Evolutionary conservation across 2,329 filamentous ascomycete species (phyloP), one percentile per base, ranked within the genome.

Genomic region (Bipolaris sorokiniana): DNA sequence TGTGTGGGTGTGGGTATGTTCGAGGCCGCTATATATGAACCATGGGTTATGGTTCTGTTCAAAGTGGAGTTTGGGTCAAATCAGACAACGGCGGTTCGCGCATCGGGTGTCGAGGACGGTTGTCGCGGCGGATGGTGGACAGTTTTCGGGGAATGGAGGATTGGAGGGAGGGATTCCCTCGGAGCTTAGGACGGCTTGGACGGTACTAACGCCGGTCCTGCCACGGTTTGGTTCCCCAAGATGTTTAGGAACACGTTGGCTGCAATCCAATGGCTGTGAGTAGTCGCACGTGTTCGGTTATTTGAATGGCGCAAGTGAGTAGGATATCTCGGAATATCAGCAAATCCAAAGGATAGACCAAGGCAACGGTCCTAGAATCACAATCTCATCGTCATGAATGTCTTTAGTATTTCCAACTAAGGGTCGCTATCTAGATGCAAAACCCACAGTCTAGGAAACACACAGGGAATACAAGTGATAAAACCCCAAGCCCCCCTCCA

Each of bases 141-240:
- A 7, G 7, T 44, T 22, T 28, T 44, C 6, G 22, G 11, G 40
- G 15, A 26, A 3, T 42, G 5, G 6, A 26, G 20, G 40, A n/a
- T 42, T 42, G 20, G 40, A 20, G 38, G 11, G 18, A 20, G 18
- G 38, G 7, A 22, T 26, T n/a, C 22, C 42, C 42, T 34, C 48
- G 53, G 53, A 56, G 53, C 48, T 56, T 56, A 52, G 53, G 20
- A 56, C 23, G 44, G 41, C 47, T 16, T 49, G 45, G 13, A 38
- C 37, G 20, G 33, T 54, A 18, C 53, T 56, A 56, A 56, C 53
- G 53, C 53, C 53, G 51, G 15, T 36, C 11, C 23, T 46, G 48
- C 48, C 48, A 42, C 48, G 45, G 20, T 31, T 31, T 31, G 23
- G 23, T 9, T 28, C 11, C 11, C n/a, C 42, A 16, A 23, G 46